phyloP scores from a whole-genome alignment of 2,329 filamentous ascomycete genomes.

The Colletotrichum limetticola region DNA sequence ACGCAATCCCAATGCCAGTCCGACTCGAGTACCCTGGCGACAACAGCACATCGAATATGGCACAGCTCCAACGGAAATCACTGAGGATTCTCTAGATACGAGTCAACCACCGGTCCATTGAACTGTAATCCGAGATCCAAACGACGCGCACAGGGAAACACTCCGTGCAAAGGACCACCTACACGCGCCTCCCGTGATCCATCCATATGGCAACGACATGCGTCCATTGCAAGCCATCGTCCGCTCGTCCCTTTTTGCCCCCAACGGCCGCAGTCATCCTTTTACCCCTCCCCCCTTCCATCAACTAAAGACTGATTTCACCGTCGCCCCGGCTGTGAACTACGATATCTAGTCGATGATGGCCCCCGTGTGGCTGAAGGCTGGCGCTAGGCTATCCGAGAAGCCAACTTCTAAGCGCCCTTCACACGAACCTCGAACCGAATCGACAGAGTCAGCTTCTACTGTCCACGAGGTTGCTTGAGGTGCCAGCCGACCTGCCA shows the following conservation, averaged over 20 bases:
- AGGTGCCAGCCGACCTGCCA: neutral
- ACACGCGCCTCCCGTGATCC: neutral
- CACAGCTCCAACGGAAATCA: neutral
- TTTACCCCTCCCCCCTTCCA: neutral
- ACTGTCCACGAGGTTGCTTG: neutral
- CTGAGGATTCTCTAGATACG: neutral
- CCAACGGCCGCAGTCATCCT: neutral
- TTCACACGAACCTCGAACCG: conserved; percentile 20
- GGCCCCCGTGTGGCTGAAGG: conserved; percentile 14
- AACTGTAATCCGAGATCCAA: neutral
- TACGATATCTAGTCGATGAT: neutral
- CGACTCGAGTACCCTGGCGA: neutral
- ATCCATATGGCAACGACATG: conserved; percentile 4
- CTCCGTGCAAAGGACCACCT: neutral
- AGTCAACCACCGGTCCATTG: neutral
- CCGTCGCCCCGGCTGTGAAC: conserved; percentile 6
- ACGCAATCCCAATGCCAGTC: neutral
- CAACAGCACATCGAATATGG: neutral
- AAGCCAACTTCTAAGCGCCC: conserved; percentile 14
- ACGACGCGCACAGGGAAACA: neutral
- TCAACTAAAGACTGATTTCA: neutral
- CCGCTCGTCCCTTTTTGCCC: neutral
- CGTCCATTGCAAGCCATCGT: conserved; percentile 14
- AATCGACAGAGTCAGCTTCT: conserved; percentile 6
- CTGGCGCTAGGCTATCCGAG: conserved; percentile 22